Evolutionary conservation across 2,329 filamentous ascomycete species (phyloP), one percentile per base, ranked within the genome.

Genomic region (Sporothrix sp.): DNA sequence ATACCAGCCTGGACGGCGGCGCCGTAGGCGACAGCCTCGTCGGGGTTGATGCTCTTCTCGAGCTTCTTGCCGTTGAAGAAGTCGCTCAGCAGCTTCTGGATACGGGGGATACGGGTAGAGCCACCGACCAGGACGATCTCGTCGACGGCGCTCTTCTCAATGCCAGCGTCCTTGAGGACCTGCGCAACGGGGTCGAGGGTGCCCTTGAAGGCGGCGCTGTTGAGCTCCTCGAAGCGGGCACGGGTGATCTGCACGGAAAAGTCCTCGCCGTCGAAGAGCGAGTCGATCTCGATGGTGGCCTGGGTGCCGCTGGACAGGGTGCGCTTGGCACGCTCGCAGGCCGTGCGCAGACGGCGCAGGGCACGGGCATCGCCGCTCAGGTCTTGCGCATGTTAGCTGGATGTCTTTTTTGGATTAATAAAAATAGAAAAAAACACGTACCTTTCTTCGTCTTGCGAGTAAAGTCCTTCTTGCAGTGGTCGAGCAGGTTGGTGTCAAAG

Each of bases 41-140:
- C 93, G 64, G 93, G 93, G 82, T 98, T 98, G 78, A 97, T 97
- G 79, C 87, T 93, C 81, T 96, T 97, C 82, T 97, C 91, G 61
- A 96, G 87, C 85, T 98, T 96, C 88, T 98, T 98, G 74, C 90
- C 90, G 70, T 94, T 87, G 77, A 98, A 98, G 82, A 90, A 96
- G 74, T 98, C 93, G 75, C 84, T 90, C 61, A 98, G 84, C 60
- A 98, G 85, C 82, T 97, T 97, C 84, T 98, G 93, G 71, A 98
- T 95, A 70, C 84, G 83, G 66, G 93, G 93, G 63, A 98, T 98
- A 88, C 93, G 93, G 66, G 93, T 98, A 58, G 90, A 96, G 63
- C 93, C 93, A 82, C 93, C 93, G 66, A 98, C 93, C 65, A 98
- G 86, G 64, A 98, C 93, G 60, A 98, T 95, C 80, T 98, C 93